Evolutionary conservation across 2,329 filamentous ascomycete genomes (phyloP), one percentile per base, ranked within the genome.

Genomic region (Colletotrichum agaves): DNA sequence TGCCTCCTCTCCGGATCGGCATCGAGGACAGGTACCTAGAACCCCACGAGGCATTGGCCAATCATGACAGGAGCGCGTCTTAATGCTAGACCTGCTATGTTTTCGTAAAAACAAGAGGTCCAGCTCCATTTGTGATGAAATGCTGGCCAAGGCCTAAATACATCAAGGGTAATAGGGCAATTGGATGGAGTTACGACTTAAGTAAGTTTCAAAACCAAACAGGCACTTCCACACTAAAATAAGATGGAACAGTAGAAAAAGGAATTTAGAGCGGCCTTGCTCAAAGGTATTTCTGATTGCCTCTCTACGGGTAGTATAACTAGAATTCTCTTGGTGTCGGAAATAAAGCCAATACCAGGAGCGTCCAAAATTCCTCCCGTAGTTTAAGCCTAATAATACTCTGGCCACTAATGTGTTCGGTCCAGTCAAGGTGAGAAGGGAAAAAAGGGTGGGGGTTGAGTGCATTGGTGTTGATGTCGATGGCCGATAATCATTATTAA

Each of bases 401-500:
- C 21, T 47, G 61, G 47, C 65, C 61, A 41, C 65, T 60, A 39
- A 58, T 55, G 23, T 56, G 31, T 63, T 67, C 60, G 60, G 64
- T 63, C 61, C 64, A 58, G 56, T 60, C 47, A 27, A 27, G 27
- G 35, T 43, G 17, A 27, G 58, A 61, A 19, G n/a, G 49, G 63
- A 6, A 23, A 66, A 33, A 47, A 60, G 31, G 27, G 21, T 37
- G 50, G 31, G 55, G 31, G 49, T 33, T 15, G 67, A 27, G 46
- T 59, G 27, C 49, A 44, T 55, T 58, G 63, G 46, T 49, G 41
- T 55, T 46, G 50, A 49, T 47, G 64, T 59, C 49, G 58, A 33
- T 56, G 67, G 59, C 46, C 64, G 67, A 63, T 63, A 49, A 44
- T 59, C 49, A 67, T 67, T 59, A 69, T 63, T 68, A 69, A 63